Evolutionary conservation across 768 basidiomycete species (phyloP), one percentile per base, ranked within the genome.

Genomic region (Lactarius hatsudake): DNA sequence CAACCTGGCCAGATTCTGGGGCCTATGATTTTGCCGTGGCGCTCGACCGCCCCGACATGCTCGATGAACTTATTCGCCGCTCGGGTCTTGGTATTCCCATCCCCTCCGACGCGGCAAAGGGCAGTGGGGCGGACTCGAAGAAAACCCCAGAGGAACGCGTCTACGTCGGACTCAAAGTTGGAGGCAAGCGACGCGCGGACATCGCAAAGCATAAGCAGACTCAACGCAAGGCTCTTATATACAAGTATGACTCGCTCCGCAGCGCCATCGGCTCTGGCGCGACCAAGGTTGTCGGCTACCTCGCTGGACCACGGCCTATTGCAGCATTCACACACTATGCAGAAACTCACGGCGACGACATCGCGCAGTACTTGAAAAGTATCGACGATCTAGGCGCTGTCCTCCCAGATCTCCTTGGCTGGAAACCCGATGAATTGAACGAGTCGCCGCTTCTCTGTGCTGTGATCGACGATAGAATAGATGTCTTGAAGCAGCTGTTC

Each of bases 101-200:
- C 62, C 40, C 56, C 36, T 26, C 65, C 60, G 54, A 66, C 68
- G 79, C 3, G 69, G 81, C 75, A 15, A 73, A 73, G 3, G 75
- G 73, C 9, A 72, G 75, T 8, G 74, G 76, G 23, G 65, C 71
- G 15, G 71, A 28, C 67, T 67, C 48, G 79, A 80, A 68, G 80
- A 81, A 68, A 68, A 74, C 63, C 79, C 81, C 71, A 79, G 75
- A 71, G 56, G 62, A 36, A 48, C 66, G 62, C 30, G 48, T 82
- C 0, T 88, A 88, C 69, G 81, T 87, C 20, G 87, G 87, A 0
- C 77, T 89, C 53, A 82, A 82, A 63, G 84, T 88, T 26, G 84
- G 86, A 66, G 86, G 86, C 18, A 86, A 85, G 78, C 87, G 87
- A 71, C 78, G 84, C 4, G 77, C 78, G 20, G 85, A 87, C 69